Evolutionary conservation across 2,329 filamentous ascomycete species (phyloP).

Genomic region (Paramyrothecium roridum): DNA sequence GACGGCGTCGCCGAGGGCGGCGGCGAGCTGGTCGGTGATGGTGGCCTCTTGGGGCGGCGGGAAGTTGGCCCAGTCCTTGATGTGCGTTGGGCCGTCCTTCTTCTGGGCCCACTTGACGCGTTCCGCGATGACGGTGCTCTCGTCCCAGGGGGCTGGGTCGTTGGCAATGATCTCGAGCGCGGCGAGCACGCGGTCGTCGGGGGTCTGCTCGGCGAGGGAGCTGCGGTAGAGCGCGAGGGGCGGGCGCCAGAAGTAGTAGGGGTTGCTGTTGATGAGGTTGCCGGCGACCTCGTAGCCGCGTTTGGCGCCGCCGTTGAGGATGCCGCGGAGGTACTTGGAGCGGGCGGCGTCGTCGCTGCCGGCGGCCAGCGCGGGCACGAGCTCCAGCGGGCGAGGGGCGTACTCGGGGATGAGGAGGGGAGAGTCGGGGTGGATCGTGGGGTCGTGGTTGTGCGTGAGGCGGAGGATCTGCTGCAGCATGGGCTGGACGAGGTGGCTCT

Average conservation of each 20-base stretch:
- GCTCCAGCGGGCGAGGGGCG: constrained; percentile 19
- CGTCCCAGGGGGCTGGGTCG: too few relatives aligned
- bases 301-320: constrained; percentile 13
- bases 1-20: too few relatives aligned
- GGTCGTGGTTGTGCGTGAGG: constrained; percentile 12
- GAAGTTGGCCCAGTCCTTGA: too few relatives aligned
- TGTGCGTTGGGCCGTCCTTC: too few relatives aligned
- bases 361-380: constrained; percentile 19
- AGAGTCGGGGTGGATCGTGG: constrained; percentile 3
- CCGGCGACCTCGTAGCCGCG: constrained; percentile 16
- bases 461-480: constrained; percentile 16
- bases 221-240: constrained; percentile 22
- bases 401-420: constrained; percentile 9
- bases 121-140: too few relatives aligned
- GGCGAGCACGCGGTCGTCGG: constrained; percentile 13
- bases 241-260: constrained; percentile 34
- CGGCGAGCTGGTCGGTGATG: too few relatives aligned
- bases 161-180: not conserved
- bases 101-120: too few relatives aligned
- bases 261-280: constrained; percentile 22
- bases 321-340: constrained; percentile 10
- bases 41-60: too few relatives aligned
- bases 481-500: constrained; percentile 15
- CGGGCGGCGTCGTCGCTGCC: constrained; percentile 13
- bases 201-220: constrained; percentile 15